These are phyloP conservation scores for Pseudophaeomoniella oleicola DNA, from an alignment of 2,329 filamentous ascomycete species.

Conservation along the genomic window DNA sequence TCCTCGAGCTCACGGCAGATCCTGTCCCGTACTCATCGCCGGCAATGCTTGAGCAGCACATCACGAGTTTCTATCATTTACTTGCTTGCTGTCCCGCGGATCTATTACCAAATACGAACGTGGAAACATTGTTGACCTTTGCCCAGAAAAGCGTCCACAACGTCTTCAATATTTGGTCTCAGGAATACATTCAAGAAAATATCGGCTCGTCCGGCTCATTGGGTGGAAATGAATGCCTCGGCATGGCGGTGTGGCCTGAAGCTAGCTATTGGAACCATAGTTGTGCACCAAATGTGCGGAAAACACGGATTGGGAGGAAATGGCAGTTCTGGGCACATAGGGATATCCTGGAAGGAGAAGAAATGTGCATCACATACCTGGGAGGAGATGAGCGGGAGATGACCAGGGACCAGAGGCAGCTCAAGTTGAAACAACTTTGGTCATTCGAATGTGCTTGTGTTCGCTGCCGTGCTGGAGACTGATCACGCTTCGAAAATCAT, in stretches of 20 bases:
- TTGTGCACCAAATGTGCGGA: conserved; percentile 6
- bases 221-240: conserved; percentile 6
- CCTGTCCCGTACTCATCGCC: not conserved
- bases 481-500: no score
- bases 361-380: conserved; percentile 9
- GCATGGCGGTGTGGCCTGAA: conserved; percentile 7
- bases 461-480: no score
- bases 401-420: conserved; percentile 2
- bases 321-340: conserved; percentile 4
- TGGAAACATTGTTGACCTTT: conserved; percentile 2
- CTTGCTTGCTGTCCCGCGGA: conserved; percentile 2
- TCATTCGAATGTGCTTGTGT: conserved; percentile 6
- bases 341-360: conserved; percentile 2
- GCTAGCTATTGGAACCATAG: conserved; percentile 8
- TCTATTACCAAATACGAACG: conserved; percentile 1
- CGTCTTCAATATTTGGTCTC: conserved; percentile 6
- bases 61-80: conserved; percentile 2
- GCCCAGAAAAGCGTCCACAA: conserved; percentile 6
- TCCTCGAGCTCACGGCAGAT: not conserved
- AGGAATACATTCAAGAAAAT: not conserved
- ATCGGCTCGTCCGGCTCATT: conserved; percentile 3
- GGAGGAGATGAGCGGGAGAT: conserved; percentile 8
- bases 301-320: conserved; percentile 4
- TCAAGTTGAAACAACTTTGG: conserved; percentile 6
- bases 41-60: not conserved